Percentiles rank a stretch among this genome's conserved stretches.
These are phyloP conservation scores for Stagonosporopsis vannaccii DNA, from an alignment of 2,329 filamentous ascomycete genomes.

Conservation along the genomic window DNA sequence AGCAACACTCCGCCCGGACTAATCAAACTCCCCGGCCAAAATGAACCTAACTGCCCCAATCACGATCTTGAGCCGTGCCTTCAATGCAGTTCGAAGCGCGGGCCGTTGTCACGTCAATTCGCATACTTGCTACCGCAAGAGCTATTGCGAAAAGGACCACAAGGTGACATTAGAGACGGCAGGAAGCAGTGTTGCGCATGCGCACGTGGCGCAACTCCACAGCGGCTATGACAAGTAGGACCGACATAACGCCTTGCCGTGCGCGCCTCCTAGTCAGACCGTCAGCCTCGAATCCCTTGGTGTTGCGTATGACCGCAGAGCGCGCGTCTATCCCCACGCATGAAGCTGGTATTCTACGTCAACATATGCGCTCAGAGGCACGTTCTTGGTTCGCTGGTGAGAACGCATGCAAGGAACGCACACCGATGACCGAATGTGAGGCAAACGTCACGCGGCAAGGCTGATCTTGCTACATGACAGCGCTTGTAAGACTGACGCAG, in stretches of 20 bases:
- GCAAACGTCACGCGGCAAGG: not conserved
- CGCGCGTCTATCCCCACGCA: constrained; percentile 15
- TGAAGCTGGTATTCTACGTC: not conserved
- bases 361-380: constrained; percentile 4
- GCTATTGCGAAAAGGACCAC: not conserved
- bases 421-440: constrained; percentile 11
- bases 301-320: constrained; percentile 13
- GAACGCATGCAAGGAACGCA: constrained; percentile 1
- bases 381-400: constrained; percentile 2
- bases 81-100: not conserved
- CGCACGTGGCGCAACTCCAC: constrained; percentile 19
- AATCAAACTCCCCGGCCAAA: not conserved
- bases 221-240: constrained; percentile 13
- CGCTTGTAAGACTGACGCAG: not conserved
- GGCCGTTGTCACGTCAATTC: not conserved
- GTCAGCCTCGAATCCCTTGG: constrained; percentile 11
- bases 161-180: not conserved
- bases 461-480: not conserved
- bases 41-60: not conserved
- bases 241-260: constrained; percentile 16
- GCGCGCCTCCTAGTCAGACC: constrained; percentile 6
- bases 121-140: not conserved
- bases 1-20: not conserved
- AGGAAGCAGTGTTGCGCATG: constrained; percentile 3
- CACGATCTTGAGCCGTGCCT: not conserved